phyloP scores from a whole-genome alignment of 192 early-diverging fungal species.

The Coemansia sp. region DNA sequence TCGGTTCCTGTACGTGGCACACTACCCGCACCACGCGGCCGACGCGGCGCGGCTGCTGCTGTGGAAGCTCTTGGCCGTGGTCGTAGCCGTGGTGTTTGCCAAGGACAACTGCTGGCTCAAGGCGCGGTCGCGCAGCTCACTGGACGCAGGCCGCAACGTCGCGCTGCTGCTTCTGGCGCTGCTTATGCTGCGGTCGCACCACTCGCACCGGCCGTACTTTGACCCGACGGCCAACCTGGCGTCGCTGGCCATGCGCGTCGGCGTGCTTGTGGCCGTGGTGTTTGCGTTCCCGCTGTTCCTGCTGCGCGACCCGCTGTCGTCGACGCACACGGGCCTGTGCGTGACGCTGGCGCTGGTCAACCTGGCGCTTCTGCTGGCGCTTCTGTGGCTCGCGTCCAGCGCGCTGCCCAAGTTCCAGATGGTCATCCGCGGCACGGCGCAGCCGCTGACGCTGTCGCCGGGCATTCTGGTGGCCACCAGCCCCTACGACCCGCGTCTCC shows the following conservation, averaged over 20 bases:
- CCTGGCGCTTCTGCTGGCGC: slow-evolving; percentile 39
- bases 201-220: slow-evolving; percentile 58
- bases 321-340: slow-evolving; percentile 46
- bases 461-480: slow-evolving; percentile 39
- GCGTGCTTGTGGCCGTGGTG: slow-evolving; percentile 42
- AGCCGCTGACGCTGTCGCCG: slow-evolving; percentile 48
- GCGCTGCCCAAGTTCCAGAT: slow-evolving; percentile 52
- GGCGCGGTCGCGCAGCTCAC: slow-evolving; percentile 31
- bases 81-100: slow-evolving; percentile 48
- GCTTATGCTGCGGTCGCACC: slow-evolving; percentile 56
- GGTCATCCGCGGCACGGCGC: slow-evolving; percentile 49
- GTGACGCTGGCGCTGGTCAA: slow-evolving; percentile 51
- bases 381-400: slow-evolving; percentile 39
- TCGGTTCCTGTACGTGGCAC: slow-evolving; percentile 60
- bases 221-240: slow-evolving; percentile 57
- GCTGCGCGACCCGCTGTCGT: slow-evolving; percentile 48
- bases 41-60: slow-evolving; percentile 60
- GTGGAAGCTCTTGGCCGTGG: slow-evolving; percentile 55
- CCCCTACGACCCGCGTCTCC: slow-evolving; percentile 41
- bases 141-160: slow-evolving; percentile 53
- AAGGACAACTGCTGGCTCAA: slow-evolving; percentile 67
- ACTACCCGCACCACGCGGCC: slow-evolving; percentile 47
- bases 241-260: slow-evolving; percentile 50
- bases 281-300: slow-evolving; percentile 59
- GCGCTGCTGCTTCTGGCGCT: slow-evolving; percentile 54